These are phyloP conservation scores for Lagenidium giganteum DNA, from an alignment of 352 stramenopile genomes.

Conservation along the genomic window DNA sequence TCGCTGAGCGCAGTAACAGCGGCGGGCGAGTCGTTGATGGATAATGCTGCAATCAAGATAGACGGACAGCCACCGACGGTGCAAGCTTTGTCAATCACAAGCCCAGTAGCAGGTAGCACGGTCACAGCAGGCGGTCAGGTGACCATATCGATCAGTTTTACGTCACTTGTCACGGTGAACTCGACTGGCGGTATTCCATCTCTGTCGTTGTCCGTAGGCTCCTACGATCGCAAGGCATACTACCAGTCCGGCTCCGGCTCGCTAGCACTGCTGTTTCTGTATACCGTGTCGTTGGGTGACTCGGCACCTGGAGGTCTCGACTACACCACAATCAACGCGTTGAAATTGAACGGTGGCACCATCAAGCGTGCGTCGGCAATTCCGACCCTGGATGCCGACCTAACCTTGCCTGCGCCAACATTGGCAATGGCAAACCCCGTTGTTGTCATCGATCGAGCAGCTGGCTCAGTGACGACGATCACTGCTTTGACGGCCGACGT, in stretches of 20 bases:
- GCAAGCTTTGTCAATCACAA: slow-evolving; percentile 25
- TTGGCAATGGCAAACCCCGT: slow-evolving; percentile 32
- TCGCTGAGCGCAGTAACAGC: slow-evolving; percentile 31
- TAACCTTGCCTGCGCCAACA: slow-evolving; percentile 39
- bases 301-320: slow-evolving; percentile 34
- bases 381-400: slow-evolving; percentile 46
- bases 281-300: slow-evolving; percentile 61
- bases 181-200: slow-evolving; percentile 45
- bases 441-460: slow-evolving; percentile 42
- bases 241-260: slow-evolving; percentile 55
- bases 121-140: slow-evolving; percentile 40
- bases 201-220: slow-evolving; percentile 45
- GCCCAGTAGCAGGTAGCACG: slow-evolving; percentile 23
- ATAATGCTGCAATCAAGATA: slow-evolving; percentile 49
- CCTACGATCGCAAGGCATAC: slow-evolving; percentile 55
- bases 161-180: slow-evolving; percentile 46
- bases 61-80: slow-evolving; percentile 50
- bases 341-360: slow-evolving; percentile 55
- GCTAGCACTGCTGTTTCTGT: slow-evolving; percentile 50
- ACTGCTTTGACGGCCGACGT: slow-evolving; percentile 40
- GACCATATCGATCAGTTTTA: slow-evolving; percentile 62
- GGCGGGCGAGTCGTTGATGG: slow-evolving; percentile 29
- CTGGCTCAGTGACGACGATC: slow-evolving; percentile 38
- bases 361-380: slow-evolving; percentile 49
- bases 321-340: slow-evolving; percentile 36